phyloP scores from a whole-genome alignment of 2,329 filamentous ascomycete species.

The Drechslerella dactyloides region DNA sequence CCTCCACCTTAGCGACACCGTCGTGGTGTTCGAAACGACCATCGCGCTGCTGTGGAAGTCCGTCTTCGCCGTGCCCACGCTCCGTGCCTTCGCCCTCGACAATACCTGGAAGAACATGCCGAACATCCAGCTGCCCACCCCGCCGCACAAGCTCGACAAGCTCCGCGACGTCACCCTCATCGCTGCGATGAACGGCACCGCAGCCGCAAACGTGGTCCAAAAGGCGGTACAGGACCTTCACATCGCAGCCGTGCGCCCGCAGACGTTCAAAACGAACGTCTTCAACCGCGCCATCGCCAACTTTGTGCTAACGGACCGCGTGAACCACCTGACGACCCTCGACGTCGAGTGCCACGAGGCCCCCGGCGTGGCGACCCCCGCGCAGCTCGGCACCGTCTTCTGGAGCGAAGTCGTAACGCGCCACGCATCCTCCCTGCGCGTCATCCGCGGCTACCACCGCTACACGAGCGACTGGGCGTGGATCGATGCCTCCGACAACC shows the following conservation, averaged over 20 bases:
- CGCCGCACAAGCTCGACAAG: constrained; percentile 87
- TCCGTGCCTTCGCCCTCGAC: background rate
- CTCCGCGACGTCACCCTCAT: constrained; percentile 73
- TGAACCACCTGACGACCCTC: background rate
- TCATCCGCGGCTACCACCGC: background rate
- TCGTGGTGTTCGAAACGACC: background rate
- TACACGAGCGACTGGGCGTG: background rate
- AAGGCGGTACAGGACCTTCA: background rate
- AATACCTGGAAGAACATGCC: background rate
- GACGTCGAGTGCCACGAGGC: no score
- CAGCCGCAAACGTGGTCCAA: background rate
- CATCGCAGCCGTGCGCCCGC: background rate
- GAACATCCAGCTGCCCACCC: constrained; percentile 63
- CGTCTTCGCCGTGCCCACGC: background rate
- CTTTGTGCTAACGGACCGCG: background rate
- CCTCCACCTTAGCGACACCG: background rate
- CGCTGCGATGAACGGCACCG: background rate
- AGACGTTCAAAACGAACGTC: background rate
- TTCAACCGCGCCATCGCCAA: background rate
- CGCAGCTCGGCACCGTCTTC: background rate
- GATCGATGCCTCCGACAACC: background rate
- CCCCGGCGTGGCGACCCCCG: no score
- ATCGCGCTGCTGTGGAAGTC: background rate
- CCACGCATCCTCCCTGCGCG: background rate
- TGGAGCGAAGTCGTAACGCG: background rate